Percentiles rank a stretch among this genome's conserved stretches.
Evolutionary conservation across 148 eudicot species (phyloP).

Genomic region (Vaccinium myrtillus): DNA sequence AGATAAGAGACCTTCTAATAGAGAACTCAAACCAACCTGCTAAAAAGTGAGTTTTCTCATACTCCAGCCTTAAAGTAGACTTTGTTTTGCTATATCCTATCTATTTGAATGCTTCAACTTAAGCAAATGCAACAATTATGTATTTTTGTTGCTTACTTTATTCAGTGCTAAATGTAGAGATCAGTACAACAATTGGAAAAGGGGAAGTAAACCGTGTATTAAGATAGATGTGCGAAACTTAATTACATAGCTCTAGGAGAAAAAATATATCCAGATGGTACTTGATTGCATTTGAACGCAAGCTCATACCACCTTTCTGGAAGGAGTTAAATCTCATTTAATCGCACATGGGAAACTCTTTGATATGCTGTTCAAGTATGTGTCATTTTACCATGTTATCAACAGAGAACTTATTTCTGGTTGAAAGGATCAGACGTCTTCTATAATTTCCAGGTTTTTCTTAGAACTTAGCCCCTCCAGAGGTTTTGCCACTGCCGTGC

Average conservation of each 20-base stretch:
- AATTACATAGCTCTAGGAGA: not conserved
- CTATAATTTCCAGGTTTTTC: not conserved
- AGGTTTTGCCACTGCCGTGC: not conserved
- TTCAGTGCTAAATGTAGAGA: not conserved
- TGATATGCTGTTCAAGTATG: not conserved
- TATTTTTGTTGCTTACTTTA: not conserved
- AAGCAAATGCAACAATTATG: not conserved
- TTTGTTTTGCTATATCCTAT: not conserved
- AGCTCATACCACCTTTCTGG: not conserved
- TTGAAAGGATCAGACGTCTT: not conserved
- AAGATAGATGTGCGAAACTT: not conserved
- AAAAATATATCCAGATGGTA: not conserved
- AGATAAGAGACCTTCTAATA: slow-evolving; percentile 80
- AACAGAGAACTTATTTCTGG: not conserved
- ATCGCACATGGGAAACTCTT: not conserved
- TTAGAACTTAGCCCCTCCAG: not conserved
- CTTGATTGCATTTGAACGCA: not conserved
- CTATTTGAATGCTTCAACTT: not conserved
- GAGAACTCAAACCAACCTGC: slow-evolving; percentile 63
- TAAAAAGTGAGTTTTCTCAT: slow-evolving; percentile 55
- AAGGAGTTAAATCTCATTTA: not conserved
- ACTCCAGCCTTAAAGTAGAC: not conserved
- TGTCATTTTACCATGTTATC: not conserved
- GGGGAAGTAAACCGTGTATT: not conserved
- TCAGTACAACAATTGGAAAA: too few species aligned